Conservation (phyloP, 2,329 filamentous ascomycete genomes). For the Aulographum hederae region DNA sequence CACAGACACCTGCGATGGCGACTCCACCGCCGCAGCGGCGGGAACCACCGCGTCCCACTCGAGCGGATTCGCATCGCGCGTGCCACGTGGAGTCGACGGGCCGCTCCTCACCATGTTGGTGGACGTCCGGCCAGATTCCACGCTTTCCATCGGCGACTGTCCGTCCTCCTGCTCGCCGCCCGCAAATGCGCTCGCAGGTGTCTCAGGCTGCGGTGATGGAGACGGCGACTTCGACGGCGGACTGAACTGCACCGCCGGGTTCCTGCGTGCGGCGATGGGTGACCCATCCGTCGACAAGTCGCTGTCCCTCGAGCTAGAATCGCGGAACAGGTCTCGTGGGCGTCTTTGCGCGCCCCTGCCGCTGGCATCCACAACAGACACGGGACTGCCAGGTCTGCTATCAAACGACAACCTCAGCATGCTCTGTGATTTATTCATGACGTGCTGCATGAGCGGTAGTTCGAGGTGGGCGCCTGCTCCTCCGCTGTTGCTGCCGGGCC, state of each 20-base stretch:
- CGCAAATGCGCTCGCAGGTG: too few relatives aligned
- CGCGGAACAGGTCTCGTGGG: neutral
- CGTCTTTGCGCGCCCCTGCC: neutral
- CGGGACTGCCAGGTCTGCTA: slow-evolving; percentile 12
- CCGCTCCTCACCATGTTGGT: slow-evolving; percentile 17
- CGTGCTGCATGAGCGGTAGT: slow-evolving; percentile 26
- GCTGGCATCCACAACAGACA: slow-evolving; percentile 9
- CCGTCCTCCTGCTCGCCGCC: too few relatives aligned
- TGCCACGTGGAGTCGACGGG: slow-evolving; percentile 23
- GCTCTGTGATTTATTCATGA: slow-evolving; percentile 17
- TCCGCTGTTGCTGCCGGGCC: slow-evolving; percentile 12
- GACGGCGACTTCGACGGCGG: too few relatives aligned
- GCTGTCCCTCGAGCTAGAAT: neutral
- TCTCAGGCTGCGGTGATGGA: too few relatives aligned
- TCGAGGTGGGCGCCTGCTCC: neutral
- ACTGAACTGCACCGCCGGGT: neutral
- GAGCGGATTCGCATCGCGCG: slow-evolving; percentile 11
- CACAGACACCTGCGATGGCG: too few relatives aligned
- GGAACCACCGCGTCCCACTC: neutral
- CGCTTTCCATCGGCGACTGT: too few relatives aligned
- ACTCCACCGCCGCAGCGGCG: too few relatives aligned
- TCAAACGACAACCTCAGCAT: slow-evolving; percentile 14
- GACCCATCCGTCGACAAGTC: neutral
- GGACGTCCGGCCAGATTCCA: too few relatives aligned
- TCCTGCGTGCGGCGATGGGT: neutral